phyloP scores from a whole-genome alignment of 2,329 filamentous ascomycete species.

The Stachybotrys chartarum region DNA sequence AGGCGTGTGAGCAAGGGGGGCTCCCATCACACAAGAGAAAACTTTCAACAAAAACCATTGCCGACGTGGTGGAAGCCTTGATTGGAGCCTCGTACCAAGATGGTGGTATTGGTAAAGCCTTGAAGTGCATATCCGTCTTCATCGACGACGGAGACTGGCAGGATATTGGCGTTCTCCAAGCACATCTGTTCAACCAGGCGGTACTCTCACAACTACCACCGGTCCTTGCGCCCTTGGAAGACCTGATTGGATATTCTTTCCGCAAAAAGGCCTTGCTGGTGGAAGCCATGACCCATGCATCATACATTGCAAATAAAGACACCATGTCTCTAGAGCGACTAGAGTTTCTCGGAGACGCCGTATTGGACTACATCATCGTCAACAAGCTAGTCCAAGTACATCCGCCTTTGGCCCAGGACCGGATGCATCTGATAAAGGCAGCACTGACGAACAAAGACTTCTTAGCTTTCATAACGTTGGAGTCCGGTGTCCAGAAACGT shows the following conservation, averaged over 20 bases:
- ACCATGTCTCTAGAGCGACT: constrained; percentile 56
- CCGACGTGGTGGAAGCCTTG: constrained; percentile 80
- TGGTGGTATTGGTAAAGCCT: constrained; percentile 57
- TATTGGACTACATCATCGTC: constrained; percentile 74
- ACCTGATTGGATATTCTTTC: constrained; percentile 66
- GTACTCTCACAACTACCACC: constrained; percentile 27
- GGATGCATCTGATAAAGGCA: constrained; percentile 72
- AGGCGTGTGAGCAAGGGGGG: constrained; percentile 16
- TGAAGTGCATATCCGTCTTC: constrained; percentile 59
- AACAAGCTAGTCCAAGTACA: constrained; percentile 44
- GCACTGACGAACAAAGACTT: constrained; percentile 76
- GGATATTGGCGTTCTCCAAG: constrained; percentile 31
- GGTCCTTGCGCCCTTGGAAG: constrained; percentile 47
- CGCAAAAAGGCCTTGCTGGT: constrained; percentile 58
- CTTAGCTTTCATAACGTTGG: constrained; percentile 68
- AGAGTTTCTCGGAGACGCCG: constrained; percentile 81
- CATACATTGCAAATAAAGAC: constrained; percentile 38
- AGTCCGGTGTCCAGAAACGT: constrained; percentile 13
- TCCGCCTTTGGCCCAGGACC: constrained; percentile 35
- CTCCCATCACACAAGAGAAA: constrained; percentile 13
- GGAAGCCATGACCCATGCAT: constrained; percentile 77
- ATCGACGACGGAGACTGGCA: constrained; percentile 53
- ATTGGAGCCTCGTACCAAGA: constrained; percentile 69
- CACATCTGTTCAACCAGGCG: constrained; percentile 35
- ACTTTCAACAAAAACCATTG: constrained; percentile 71